Base-by-base conservation (phyloP, 1,139 yeast species). In the Pichia sp. region DNA sequence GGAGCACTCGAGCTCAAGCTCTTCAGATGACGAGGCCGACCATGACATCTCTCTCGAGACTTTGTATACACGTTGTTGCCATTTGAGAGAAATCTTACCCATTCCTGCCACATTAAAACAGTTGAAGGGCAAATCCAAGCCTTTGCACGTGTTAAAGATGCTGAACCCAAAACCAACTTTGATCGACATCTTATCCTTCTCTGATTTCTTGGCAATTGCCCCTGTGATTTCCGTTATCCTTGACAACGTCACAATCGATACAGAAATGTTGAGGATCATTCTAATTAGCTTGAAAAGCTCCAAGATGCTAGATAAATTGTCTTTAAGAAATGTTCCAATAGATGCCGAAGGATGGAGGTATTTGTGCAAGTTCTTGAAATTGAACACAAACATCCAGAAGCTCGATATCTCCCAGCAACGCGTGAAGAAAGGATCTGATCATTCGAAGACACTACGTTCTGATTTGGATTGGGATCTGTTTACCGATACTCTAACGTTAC, bases 151-250 rank as follows among this genome's bases (percentile, higher is more conserved):
- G 7, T 71, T 91, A 56, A 86, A 88, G 62, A 76, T 91, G 69
- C 74, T 90, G 62, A 91, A 91, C 66, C 96, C 97, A 8, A 82
- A 84, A 58, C 98, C 98, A 2, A 90, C 98, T 0, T 70, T 90
- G 58, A 88, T 91, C 61, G 98, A 91, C 70, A 80, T 90, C 8
- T 75, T 89, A 53, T 87, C 97, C 3, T 89, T 91, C 66, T 79
- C 91, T 56, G 98, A 91, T 67, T 91, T 91, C 63, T 74, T 91
- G 51, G 80, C 96, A 1, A 85, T 89, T 43, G 87, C 88, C 0
- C 96, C 96, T 0, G 83, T 91, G 39, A 80, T 82, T 54, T 83
- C 87, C 2, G 76, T 91, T 4, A 80, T 86, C 9, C 85, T 91
- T 62, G 97, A 91, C 68, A 87, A 89, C 62, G 96, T 88, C 31